phyloP scores from a whole-genome alignment of 345 rosid species.

The Camelina neglecta region DNA sequence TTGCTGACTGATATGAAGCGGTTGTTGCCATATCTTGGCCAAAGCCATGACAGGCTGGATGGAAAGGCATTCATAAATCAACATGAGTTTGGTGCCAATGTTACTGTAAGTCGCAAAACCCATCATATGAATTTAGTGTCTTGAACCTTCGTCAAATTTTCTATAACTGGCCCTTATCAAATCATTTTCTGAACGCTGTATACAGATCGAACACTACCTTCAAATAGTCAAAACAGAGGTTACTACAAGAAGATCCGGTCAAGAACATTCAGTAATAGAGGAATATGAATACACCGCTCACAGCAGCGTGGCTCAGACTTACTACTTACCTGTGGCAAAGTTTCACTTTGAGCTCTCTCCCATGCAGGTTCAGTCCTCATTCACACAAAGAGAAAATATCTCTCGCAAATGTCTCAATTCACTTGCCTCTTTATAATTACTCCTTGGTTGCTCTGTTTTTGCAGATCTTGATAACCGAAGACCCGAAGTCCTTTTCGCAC shows the following conservation, averaged over 20 bases:
- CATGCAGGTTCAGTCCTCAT: constrained; percentile 73
- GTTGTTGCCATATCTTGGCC: constrained; percentile 79
- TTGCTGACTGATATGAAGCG: constrained; percentile 66
- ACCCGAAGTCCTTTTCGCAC: constrained; percentile 82
- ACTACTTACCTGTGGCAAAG: constrained; percentile 75
- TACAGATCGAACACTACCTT: constrained; percentile 96
- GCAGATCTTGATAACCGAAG: constrained; percentile 88
- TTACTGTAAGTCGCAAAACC: constrained; percentile 71
- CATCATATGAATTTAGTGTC: constrained; percentile 7
- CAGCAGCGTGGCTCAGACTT: constrained; percentile 77
- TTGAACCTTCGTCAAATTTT: neutral
- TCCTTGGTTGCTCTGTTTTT: constrained; percentile 26
- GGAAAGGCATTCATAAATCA: constrained; percentile 82
- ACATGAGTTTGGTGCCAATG: constrained; percentile 82
- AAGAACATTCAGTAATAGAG: constrained; percentile 60
- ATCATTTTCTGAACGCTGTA: neutral
- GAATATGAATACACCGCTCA: constrained; percentile 97
- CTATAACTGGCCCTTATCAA: neutral
- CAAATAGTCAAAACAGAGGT: constrained; percentile 96
- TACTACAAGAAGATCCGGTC: constrained; percentile 48
- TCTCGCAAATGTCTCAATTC: constrained; percentile 5
- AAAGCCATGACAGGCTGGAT: constrained; percentile 82
- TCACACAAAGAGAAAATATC: neutral
- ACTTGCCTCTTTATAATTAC: constrained; percentile 9
- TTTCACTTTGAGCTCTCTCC: constrained; percentile 97